These are phyloP conservation scores for Ephemerocybe angulata DNA, from an alignment of 768 basidiomycete genomes.

Conservation along the genomic window DNA sequence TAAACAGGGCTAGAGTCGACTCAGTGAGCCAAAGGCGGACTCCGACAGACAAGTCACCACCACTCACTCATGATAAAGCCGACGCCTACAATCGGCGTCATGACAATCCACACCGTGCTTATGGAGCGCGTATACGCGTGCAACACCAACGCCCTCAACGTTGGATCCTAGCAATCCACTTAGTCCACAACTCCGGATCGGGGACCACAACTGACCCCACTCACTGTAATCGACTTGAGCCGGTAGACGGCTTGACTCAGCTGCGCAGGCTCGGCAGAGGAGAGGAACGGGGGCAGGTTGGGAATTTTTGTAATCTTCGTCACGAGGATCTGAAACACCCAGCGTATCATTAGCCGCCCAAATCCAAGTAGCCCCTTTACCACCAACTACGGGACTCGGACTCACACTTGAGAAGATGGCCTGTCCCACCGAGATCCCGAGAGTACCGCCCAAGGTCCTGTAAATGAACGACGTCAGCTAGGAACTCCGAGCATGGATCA, in stretches of 20 bases:
- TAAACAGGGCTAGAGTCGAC: slow-evolving; percentile 41
- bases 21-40: background rate
- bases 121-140: slow-evolving; percentile 65
- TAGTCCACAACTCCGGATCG: background rate
- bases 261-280: slow-evolving; percentile 38
- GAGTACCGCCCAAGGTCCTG: slow-evolving; percentile 71
- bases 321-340: slow-evolving; percentile 28
- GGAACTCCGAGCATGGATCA: background rate
- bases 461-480: background rate
- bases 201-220: slow-evolving; percentile 13
- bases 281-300: slow-evolving; percentile 17
- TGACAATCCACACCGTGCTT: slow-evolving; percentile 60
- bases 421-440: slow-evolving; percentile 72
- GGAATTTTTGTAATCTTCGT: slow-evolving; percentile 36
- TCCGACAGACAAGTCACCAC: background rate
- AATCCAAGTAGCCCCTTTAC: background rate
- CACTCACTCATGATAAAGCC: slow-evolving; percentile 49
- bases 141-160: slow-evolving; percentile 44
- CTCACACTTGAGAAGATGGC: slow-evolving; percentile 62
- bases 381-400: too few species aligned
- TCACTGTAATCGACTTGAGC: slow-evolving; percentile 43
- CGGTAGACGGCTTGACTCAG: slow-evolving; percentile 44
- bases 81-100: slow-evolving; percentile 53
- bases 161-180: slow-evolving; percentile 41
- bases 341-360: background rate